These are phyloP conservation scores for Salvia miltiorrhiza DNA, from an alignment of 257 asterid genomes.

Conservation along the genomic window DNA sequence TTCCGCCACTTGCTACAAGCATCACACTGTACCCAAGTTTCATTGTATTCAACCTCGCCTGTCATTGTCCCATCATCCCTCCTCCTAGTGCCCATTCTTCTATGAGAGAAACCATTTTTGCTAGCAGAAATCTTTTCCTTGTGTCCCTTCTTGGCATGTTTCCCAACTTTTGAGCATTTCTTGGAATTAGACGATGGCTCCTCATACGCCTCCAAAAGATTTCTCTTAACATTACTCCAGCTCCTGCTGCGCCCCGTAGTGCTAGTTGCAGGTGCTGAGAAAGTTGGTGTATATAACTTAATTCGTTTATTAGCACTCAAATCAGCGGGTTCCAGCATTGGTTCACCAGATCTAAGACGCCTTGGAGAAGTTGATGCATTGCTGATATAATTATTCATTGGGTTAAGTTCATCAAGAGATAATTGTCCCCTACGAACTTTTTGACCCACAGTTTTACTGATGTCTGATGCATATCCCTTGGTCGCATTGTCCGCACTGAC, in stretches of 20 bases:
- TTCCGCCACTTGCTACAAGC: slow-evolving; percentile 98
- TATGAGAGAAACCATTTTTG: slow-evolving; percentile 26
- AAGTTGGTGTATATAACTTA: slow-evolving; percentile 28
- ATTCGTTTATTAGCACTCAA: slow-evolving; percentile 31
- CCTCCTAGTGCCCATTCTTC: slow-evolving; percentile 32
- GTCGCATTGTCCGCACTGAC: slow-evolving; percentile 36
- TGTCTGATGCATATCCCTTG: slow-evolving; percentile 29
- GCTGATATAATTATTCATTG: slow-evolving; percentile 29
- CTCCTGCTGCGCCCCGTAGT: slow-evolving; percentile 32
- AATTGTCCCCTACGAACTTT: slow-evolving; percentile 69
- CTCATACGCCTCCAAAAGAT: slow-evolving; percentile 57
- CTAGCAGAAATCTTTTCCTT: slow-evolving; percentile 16
- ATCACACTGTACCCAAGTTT: slow-evolving; percentile 96
- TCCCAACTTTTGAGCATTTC: slow-evolving; percentile 36
- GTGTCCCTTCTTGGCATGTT: slow-evolving; percentile 27
- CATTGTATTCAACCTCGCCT: slow-evolving; percentile 41
- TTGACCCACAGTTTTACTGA: slow-evolving; percentile 37
- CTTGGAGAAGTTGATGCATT: slow-evolving; percentile 29
- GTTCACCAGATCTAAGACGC: slow-evolving; percentile 30
- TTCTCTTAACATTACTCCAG: slow-evolving; percentile 45
- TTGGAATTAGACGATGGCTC: slow-evolving; percentile 32
- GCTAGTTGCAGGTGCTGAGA: slow-evolving; percentile 32
- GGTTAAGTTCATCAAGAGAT: slow-evolving; percentile 55
- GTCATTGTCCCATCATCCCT: slow-evolving; percentile 32
- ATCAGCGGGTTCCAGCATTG: slow-evolving; percentile 30